These are phyloP conservation scores for Inonotus obliquus DNA, from an alignment of 1,284 basidiomycete species.

Conservation along the genomic window DNA sequence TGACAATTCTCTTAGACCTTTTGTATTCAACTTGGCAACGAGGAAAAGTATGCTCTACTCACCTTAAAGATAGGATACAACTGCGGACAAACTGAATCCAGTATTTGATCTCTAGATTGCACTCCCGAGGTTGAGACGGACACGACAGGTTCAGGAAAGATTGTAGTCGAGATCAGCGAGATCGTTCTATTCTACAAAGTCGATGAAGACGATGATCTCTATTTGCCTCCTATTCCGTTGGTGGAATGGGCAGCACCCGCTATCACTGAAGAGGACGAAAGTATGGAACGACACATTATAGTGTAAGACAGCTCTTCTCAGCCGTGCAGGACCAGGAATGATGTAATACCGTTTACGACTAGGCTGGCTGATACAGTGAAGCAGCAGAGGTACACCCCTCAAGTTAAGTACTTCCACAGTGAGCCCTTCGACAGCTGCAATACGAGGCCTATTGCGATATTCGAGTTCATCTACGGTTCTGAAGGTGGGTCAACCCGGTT, in stretches of 20 bases:
- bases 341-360: background rate
- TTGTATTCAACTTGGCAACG: background rate
- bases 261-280: background rate
- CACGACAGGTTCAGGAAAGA: background rate
- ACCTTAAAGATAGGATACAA: too few species aligned
- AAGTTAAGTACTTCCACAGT: background rate
- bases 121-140: background rate
- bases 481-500: background rate
- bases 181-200: background rate
- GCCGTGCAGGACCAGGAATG: too few species aligned
- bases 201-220: background rate
- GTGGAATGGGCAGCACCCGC: background rate
- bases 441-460: background rate
- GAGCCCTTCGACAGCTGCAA: background rate
- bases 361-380: background rate
- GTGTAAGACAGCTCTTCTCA: background rate
- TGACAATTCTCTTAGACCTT: background rate
- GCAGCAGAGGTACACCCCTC: background rate
- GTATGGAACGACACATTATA: background rate
- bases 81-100: background rate
- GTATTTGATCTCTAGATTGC: background rate
- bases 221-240: background rate
- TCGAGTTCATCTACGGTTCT: slow-evolving; percentile 3
- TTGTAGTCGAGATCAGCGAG: background rate
- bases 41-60: background rate